These are phyloP conservation scores for Epichloe coenophiala DNA, from an alignment of 2,329 filamentous ascomycete species.

Conservation along the genomic window DNA sequence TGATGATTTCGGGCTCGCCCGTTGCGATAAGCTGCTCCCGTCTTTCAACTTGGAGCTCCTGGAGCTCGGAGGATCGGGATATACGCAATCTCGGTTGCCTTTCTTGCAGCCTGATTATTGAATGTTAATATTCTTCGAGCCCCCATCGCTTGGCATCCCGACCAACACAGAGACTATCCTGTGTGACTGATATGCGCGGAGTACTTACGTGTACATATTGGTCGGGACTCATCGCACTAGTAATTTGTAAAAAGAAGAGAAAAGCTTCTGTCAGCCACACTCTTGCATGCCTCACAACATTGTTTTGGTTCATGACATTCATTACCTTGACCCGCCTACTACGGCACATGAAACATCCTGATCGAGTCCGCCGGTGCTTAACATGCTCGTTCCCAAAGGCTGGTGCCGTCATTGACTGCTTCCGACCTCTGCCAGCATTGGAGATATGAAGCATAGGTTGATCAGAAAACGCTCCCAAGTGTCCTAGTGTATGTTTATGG, in stretches of 20 bases:
- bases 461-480: conserved; percentile 37
- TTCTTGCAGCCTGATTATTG: conserved; percentile 68
- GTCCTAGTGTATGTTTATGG: conserved; percentile 27
- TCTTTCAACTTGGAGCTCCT: conserved; percentile 30
- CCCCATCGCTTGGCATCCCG: neutral
- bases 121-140: neutral
- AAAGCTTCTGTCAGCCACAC: conserved; percentile 11
- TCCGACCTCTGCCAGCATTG: conserved; percentile 35
- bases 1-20: conserved; percentile 38
- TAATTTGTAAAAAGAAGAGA: neutral
- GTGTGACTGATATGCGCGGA: neutral
- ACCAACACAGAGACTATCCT: neutral
- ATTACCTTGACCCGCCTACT: conserved; percentile 68
- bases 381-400: conserved; percentile 49
- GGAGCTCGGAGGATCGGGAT: conserved; percentile 54
- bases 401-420: conserved; percentile 30
- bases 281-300: conserved; percentile 7
- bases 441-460: conserved; percentile 33
- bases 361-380: conserved; percentile 86
- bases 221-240: conserved; percentile 81
- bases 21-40: conserved; percentile 20
- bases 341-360: conserved; percentile 86
- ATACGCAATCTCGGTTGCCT: conserved; percentile 79
- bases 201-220: conserved; percentile 63
- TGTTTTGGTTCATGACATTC: conserved; percentile 4